Base-by-base conservation (phyloP, 1,139 yeast genomes). In the Pichia norvegensis region DNA sequence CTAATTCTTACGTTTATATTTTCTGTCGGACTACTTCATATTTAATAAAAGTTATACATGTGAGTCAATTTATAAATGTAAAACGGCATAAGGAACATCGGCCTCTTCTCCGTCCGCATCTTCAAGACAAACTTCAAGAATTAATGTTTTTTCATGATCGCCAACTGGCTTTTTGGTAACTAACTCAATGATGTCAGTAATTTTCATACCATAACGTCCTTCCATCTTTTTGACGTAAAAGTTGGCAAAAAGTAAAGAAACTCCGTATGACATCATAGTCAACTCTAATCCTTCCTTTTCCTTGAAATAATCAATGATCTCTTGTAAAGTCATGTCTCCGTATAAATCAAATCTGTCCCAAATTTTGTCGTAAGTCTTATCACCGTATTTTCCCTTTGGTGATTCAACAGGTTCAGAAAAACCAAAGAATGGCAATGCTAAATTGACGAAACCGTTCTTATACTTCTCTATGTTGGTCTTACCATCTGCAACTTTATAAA, bases 371-470 rank as follows among this genome's bases (percentile, higher is more conserved):
- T 85, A 84, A 50, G 72, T 73, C 63, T 81, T 85, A 50, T 76
- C 84, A 57, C 88, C 88, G 67, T 88, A 90, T 62, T 82, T 79
- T 49, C 85, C 83, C 67, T 84, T 81, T 44, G 86, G 77, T 33
- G 96, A 85, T 44, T 82, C 81, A 59, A 92, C 79, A 46, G 99
- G 99, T 67, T 94, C 98, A 9, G 96, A 86, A 63, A 92, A 92
- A 10, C 96, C 98, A 63, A 94, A 78, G 70, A 94, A 92, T 52
- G 98, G 98, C 54, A 94, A 76, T 0, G 99, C 97, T 66, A 92
- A 73, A 61, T 88, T 92, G 50, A 90, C 77, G 60, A 92, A 92
- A 1, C 98, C 98, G 62, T 92, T 92, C 71, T 87, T 92, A 69
- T 81, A 92, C 56, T 84, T 83, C 63, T 92, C 98, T 59, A 94